A percentile compares a stretch with the other conserved stretches of the same genome.
These are phyloP conservation scores for Leishmania gerbilli DNA, from an alignment of 208 protist genomes.

Conservation along the genomic window DNA sequence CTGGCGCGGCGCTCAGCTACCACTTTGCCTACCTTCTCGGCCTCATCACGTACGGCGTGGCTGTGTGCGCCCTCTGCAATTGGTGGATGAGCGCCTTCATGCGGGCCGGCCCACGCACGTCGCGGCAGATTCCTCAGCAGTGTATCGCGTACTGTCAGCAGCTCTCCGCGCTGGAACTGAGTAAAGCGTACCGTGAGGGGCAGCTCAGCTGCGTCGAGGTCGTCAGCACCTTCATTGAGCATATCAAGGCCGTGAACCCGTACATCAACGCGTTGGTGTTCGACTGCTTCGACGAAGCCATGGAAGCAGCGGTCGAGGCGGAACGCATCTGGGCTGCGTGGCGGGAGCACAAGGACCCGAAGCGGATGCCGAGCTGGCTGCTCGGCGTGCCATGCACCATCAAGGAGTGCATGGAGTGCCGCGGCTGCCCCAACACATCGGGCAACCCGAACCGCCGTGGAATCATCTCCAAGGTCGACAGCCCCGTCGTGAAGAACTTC, in stretches of 20 bases:
- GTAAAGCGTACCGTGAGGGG: slow-evolving; percentile 60
- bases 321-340: slow-evolving; percentile 66
- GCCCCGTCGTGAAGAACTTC: slow-evolving; percentile 85
- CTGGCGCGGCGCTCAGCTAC: slow-evolving; percentile 24
- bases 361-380: slow-evolving; percentile 72
- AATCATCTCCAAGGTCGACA: slow-evolving; percentile 59
- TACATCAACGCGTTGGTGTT: slow-evolving; percentile 83
- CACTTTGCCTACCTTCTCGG: slow-evolving; percentile 35
- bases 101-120: slow-evolving; percentile 55
- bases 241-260: slow-evolving; percentile 82
- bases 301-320: slow-evolving; percentile 48
- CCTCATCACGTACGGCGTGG: slow-evolving; percentile 35
- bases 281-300: slow-evolving; percentile 85
- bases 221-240: slow-evolving; percentile 72
- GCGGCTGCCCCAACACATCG: slow-evolving; percentile 80
- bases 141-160: slow-evolving; percentile 76
- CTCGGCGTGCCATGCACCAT: slow-evolving; percentile 88
- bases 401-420: slow-evolving; percentile 85
- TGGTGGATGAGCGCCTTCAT: slow-evolving; percentile 48
- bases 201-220: slow-evolving; percentile 64
- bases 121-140: slow-evolving; percentile 67
- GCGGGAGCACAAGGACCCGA: slow-evolving; percentile 43
- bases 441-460: slow-evolving; percentile 58
- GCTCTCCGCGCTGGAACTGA: slow-evolving; percentile 77
- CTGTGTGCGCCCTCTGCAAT: slow-evolving; percentile 48